These are phyloP conservation scores for Melanopsichium pennsylvanicum DNA, from an alignment of 1,284 basidiomycete genomes.

Conservation along the genomic window DNA sequence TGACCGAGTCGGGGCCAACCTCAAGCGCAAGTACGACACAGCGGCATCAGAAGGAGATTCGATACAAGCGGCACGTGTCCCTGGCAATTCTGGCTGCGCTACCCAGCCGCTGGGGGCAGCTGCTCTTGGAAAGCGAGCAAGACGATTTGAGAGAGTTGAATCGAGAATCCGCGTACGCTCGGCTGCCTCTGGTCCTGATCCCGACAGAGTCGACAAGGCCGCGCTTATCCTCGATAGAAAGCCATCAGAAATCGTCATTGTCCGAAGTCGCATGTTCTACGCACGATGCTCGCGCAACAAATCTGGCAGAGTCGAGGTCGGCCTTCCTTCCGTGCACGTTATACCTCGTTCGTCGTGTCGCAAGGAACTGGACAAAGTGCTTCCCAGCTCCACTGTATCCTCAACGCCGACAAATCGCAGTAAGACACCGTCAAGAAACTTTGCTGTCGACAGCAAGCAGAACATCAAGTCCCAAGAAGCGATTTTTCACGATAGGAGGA, in stretches of 20 bases:
- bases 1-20: neutral
- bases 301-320: conserved; percentile 70
- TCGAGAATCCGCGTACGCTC: conserved; percentile 18
- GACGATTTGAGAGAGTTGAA: conserved; percentile 12
- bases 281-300: conserved; percentile 71
- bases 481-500: conserved; percentile 50
- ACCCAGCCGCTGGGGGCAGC: neutral
- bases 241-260: conserved; percentile 71
- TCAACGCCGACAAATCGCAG: neutral
- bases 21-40: conserved; percentile 17
- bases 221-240: conserved; percentile 9
- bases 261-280: conserved; percentile 75
- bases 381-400: conserved; percentile 9
- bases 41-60: neutral
- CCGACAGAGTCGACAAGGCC: neutral
- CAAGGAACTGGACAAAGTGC: conserved; percentile 36
- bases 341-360: conserved; percentile 12
- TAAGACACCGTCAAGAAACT: neutral
- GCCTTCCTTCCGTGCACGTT: conserved; percentile 73
- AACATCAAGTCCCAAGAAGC: neutral
- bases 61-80: neutral
- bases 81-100: no score
- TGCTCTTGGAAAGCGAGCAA: conserved; percentile 1
- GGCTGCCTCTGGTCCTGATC: conserved; percentile 7
- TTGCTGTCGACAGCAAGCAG: neutral